A percentile compares a stretch with the other conserved stretches of the same genome.
Conservation (phyloP, 345 rosid genomes). For the Acer campestre region DNA sequence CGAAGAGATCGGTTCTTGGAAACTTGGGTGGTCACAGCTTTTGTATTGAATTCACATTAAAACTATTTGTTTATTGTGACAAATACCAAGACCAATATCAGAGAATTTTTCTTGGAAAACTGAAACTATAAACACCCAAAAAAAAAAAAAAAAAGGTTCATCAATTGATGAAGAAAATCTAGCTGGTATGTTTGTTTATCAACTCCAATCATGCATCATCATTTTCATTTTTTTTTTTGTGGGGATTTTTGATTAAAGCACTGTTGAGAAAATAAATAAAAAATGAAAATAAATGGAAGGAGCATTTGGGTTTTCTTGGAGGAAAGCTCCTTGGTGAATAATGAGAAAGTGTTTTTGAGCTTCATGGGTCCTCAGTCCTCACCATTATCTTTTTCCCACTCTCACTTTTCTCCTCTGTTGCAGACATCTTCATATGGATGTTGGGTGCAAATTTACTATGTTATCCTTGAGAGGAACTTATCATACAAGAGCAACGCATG, state of each 20-base stretch:
- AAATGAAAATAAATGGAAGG: neutral
- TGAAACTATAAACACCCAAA: constrained; percentile 31
- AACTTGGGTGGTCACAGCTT: constrained; percentile 2
- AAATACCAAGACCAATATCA: constrained; percentile 24
- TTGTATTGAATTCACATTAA: constrained; percentile 23
- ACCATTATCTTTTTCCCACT: constrained; percentile 22
- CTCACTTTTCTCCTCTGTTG: constrained; percentile 22
- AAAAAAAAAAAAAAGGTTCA: constrained; percentile 18
- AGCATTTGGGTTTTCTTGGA: constrained; percentile 23
- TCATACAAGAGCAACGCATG: neutral
- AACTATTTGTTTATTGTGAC: constrained; percentile 18
- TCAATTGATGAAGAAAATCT: constrained; percentile 10
- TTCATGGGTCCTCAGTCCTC: constrained; percentile 42
- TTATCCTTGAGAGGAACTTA: constrained; percentile 7
- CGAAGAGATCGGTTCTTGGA: constrained; percentile 23
- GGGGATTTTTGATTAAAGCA: constrained; percentile 29
- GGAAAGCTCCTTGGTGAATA: constrained; percentile 23
- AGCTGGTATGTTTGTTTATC: constrained; percentile 32
- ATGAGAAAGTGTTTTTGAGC: constrained; percentile 16
- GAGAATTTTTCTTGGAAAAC: constrained; percentile 28
- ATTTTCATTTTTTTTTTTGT: constrained; percentile 30
- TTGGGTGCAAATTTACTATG: constrained; percentile 31
- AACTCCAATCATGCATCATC: constrained; percentile 27
- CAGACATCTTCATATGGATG: constrained; percentile 44
- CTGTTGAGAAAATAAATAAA: neutral